A percentile compares a stretch with the other conserved stretches of the same genome.
These are phyloP conservation scores for Plasmodium vivax DNA, from an alignment of 169 alveolate species.

Conservation along the genomic window DNA sequence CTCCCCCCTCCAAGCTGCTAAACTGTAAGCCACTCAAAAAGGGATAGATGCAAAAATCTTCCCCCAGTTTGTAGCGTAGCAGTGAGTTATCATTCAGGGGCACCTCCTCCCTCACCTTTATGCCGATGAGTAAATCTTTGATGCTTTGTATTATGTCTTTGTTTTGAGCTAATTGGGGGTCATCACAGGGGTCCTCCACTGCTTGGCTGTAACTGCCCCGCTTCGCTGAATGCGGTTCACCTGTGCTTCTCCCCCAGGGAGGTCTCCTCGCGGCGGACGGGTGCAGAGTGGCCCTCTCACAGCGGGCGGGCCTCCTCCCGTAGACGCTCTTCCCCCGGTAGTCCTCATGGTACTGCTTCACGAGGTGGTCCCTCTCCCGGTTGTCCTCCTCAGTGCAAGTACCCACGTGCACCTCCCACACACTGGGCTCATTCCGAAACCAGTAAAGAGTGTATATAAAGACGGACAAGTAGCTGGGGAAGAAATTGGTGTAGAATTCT, in stretches of 20 bases:
- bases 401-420: background rate
- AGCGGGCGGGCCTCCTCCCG: background rate
- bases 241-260: background rate
- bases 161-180: background rate
- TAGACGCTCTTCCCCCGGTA: constrained; percentile 8
- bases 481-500: constrained; percentile 23
- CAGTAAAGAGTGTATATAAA: constrained; percentile 46
- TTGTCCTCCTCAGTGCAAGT: constrained; percentile 13
- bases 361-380: constrained; percentile 9
- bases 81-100: constrained; percentile 1
- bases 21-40: constrained; percentile 16
- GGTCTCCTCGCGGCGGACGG: background rate
- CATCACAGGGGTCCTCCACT: background rate
- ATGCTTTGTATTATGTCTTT: constrained; percentile 31
- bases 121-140: constrained; percentile 7
- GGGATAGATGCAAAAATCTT: constrained; percentile 44
- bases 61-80: constrained; percentile 11
- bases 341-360: constrained; percentile 45
- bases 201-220: background rate
- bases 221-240: background rate
- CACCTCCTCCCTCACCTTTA: constrained; percentile 24
- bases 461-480: constrained; percentile 19
- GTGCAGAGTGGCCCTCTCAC: background rate
- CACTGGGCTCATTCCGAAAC: constrained; percentile 25
- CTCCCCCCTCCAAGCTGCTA: background rate